These are phyloP conservation scores for Quercus parvula DNA, from an alignment of 306 rosid species.

Conservation along the genomic window DNA sequence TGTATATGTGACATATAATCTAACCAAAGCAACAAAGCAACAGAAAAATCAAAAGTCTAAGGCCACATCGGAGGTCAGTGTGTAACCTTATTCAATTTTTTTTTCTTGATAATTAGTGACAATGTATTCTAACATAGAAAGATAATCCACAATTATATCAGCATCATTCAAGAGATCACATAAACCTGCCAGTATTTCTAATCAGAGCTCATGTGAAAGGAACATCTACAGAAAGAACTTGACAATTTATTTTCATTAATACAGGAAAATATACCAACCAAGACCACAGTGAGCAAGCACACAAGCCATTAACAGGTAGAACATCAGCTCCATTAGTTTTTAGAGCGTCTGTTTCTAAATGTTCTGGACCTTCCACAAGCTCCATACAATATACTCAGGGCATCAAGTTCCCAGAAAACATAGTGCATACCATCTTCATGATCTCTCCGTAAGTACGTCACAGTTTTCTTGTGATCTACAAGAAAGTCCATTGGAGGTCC, in stretches of 20 bases:
- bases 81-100: background rate
- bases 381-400: background rate
- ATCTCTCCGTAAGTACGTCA: constrained; percentile 28
- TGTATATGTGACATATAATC: background rate
- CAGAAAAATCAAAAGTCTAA: background rate
- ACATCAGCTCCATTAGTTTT: background rate
- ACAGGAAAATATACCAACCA: background rate
- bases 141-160: background rate
- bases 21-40: background rate
- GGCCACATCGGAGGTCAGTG: background rate
- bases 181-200: background rate
- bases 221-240: background rate
- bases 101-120: background rate
- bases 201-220: background rate
- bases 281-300: background rate
- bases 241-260: background rate
- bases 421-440: constrained; percentile 45
- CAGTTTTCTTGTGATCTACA: constrained; percentile 30
- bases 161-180: constrained; percentile 12
- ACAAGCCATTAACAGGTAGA: background rate
- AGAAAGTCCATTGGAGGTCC: constrained; percentile 46
- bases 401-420: constrained; percentile 9
- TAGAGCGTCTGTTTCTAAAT: background rate
- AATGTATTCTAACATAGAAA: background rate
- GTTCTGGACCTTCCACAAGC: background rate